A percentile compares a stretch with the other conserved stretches of the same genome.
Conservation (phyloP, 768 basidiomycete species). For the Leccinellum luteum region DNA sequence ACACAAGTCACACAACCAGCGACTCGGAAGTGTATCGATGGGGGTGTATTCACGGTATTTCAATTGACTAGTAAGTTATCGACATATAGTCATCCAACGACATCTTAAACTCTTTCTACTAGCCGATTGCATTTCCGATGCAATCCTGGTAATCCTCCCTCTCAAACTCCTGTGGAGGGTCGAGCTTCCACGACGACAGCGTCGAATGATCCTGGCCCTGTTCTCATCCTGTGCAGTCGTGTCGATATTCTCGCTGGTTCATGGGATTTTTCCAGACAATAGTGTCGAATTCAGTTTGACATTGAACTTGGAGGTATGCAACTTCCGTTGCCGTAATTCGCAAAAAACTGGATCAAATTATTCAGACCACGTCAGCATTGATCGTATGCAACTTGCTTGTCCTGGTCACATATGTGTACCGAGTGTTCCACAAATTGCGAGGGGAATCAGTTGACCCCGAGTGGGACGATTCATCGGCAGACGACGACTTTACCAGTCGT, state of each 20-base stretch:
- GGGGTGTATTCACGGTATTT: too few species aligned
- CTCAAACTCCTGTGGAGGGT: slow-evolving; percentile 11
- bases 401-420: slow-evolving; percentile 11
- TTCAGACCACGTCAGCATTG: background rate
- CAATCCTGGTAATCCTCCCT: background rate
- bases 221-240: slow-evolving; percentile 11
- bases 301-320: background rate
- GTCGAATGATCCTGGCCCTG: slow-evolving; percentile 13
- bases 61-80: too few species aligned
- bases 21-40: too few species aligned
- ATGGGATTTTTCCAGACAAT: background rate
- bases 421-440: background rate
- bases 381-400: slow-evolving; percentile 15
- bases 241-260: background rate
- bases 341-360: background rate
- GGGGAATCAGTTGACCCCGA: background rate
- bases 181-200: slow-evolving; percentile 12
- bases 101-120: too few species aligned
- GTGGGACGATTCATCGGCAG: background rate
- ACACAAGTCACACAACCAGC: too few species aligned
- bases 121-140: background rate
- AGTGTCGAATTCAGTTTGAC: background rate
- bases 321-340: background rate
- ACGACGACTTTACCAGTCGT: slow-evolving; percentile 12
- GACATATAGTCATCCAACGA: too few species aligned